These are phyloP conservation scores for Xylaria sp. DNA, from an alignment of 2,329 filamentous ascomycete species.

Conservation along the genomic window DNA sequence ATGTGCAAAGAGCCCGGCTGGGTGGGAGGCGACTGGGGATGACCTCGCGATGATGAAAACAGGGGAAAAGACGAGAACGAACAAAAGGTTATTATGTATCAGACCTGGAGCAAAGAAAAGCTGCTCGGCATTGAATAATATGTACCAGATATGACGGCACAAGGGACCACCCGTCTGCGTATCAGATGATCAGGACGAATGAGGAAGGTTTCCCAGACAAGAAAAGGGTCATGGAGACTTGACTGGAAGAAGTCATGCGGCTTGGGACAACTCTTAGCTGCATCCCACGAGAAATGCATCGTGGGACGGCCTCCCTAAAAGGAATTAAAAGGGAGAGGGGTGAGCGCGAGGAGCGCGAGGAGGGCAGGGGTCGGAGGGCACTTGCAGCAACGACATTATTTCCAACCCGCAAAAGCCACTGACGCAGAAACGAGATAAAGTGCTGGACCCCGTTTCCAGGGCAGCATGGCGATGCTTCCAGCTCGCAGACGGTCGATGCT, in stretches of 20 bases:
- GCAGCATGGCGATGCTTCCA: slow-evolving; percentile 2
- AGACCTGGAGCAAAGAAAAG: slow-evolving; percentile 14
- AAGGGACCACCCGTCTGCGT: slow-evolving; percentile 12
- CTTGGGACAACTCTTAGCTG: slow-evolving; percentile 11
- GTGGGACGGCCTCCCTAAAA: slow-evolving; percentile 8
- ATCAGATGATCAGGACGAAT: slow-evolving; percentile 30
- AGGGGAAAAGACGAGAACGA: slow-evolving; percentile 6
- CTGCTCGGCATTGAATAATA: slow-evolving; percentile 6
- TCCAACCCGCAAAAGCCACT: slow-evolving; percentile 9
- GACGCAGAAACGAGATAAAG: slow-evolving; percentile 15
- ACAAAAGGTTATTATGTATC: slow-evolving; percentile 21
- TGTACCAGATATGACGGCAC: slow-evolving; percentile 6
- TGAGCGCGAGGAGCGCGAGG: background rate
- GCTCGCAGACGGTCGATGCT: slow-evolving; percentile 5
- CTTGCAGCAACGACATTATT: slow-evolving; percentile 9
- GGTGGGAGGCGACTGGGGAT: slow-evolving; percentile 5
- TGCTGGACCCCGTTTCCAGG: background rate
- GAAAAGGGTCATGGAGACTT: slow-evolving; percentile 23
- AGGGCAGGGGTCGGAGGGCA: background rate
- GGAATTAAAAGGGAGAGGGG: background rate
- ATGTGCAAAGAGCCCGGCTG: slow-evolving; percentile 4
- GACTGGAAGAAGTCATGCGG: slow-evolving; percentile 27
- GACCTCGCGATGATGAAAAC: slow-evolving; percentile 19
- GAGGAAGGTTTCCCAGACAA: slow-evolving; percentile 28
- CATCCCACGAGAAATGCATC: slow-evolving; percentile 14